These are phyloP conservation scores for Elymus sibiricus DNA, from an alignment of 176 grass and related monocot species.

Conservation along the genomic window DNA sequence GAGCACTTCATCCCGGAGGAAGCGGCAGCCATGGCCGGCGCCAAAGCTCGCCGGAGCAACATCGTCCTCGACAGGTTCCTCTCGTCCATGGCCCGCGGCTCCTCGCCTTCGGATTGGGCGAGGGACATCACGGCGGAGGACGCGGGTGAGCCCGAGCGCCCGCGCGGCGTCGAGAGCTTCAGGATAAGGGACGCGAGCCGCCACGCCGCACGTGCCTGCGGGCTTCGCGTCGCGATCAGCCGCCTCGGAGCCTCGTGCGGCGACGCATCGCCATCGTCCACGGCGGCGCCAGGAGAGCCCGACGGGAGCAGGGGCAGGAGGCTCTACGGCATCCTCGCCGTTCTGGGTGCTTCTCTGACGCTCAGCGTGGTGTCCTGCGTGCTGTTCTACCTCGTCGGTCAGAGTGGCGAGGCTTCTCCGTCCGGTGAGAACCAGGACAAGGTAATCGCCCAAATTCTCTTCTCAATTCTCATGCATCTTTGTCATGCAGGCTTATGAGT, in stretches of 20 bases:
- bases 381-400: slow-evolving; percentile 30
- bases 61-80: slow-evolving; percentile 16
- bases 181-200: neutral
- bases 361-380: neutral
- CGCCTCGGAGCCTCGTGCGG: neutral
- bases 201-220: neutral
- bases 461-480: neutral
- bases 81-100: neutral
- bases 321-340: neutral
- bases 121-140: neutral
- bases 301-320: neutral
- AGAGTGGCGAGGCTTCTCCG: neutral
- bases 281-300: neutral
- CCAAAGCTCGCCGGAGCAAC: slow-evolving; percentile 16
- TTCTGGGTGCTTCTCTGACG: slow-evolving; percentile 30
- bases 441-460: neutral
- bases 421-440: neutral
- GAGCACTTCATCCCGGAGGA: slow-evolving; percentile 15
- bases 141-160: neutral
- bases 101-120: slow-evolving; percentile 1
- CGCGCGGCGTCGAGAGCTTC: neutral
- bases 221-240: neutral
- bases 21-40: neutral
- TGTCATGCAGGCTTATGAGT: neutral
- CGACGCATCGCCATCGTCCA: neutral